These are phyloP conservation scores for Phytophthora podocarpi DNA, from an alignment of 352 stramenopile species.

Conservation along the genomic window DNA sequence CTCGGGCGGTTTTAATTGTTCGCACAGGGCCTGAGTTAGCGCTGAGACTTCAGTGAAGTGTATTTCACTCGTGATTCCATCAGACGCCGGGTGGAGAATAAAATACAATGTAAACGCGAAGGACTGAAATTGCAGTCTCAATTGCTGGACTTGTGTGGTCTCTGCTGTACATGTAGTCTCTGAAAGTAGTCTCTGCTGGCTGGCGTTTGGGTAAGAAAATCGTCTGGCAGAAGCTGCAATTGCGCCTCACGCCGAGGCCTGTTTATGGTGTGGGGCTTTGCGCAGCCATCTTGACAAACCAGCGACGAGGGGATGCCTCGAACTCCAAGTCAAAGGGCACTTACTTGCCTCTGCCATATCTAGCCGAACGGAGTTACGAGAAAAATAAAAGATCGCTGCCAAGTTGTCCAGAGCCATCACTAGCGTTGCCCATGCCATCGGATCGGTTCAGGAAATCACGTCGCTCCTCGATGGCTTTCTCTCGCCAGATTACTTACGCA, in stretches of 20 bases:
- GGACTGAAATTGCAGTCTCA: no score
- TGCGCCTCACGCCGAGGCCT: conserved; percentile 3
- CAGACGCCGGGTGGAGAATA: background rate
- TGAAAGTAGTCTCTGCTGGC: background rate
- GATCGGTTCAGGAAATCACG: conserved; percentile 8
- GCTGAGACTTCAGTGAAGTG: no score
- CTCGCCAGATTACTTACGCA: conserved; percentile 32
- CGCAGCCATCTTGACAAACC: conserved; percentile 18
- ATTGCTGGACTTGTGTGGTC: no score
- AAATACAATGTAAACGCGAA: background rate
- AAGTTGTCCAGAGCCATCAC: conserved; percentile 19
- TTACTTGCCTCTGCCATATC: no score
- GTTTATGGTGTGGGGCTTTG: conserved; percentile 15
- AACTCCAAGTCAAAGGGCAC: no score
- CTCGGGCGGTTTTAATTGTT: no score
- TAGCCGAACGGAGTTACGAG: no score
- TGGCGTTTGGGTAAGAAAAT: conserved; percentile 22
- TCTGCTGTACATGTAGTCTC: background rate
- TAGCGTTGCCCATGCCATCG: conserved; percentile 20
- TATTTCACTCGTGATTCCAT: no score
- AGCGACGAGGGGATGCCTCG: no score
- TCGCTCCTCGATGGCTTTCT: conserved; percentile 16
- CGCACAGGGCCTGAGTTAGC: no score
- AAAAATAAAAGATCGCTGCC: background rate
- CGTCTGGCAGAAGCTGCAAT: conserved; percentile 8